Base-by-base conservation (phyloP, 2,329 filamentous ascomycete species). In the Hypoxylon sp. region DNA sequence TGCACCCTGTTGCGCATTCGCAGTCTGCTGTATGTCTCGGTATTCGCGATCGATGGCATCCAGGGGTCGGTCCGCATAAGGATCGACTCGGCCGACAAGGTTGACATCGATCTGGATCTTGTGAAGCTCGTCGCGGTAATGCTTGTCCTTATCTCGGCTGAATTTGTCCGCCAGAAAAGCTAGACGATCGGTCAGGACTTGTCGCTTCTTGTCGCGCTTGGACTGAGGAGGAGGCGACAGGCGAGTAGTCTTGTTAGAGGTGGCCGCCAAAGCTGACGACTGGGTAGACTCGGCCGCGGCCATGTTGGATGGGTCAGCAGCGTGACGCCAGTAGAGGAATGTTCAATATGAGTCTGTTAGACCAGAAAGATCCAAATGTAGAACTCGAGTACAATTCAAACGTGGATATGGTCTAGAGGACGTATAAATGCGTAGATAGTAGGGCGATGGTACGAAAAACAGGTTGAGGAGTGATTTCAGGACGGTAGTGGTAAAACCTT, bases 81-180 rank as follows among this genome's bases (percentile, higher is more conserved):
- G 91, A 74, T 97, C 91, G 54, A 96, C 92, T 71, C 92, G 78
- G 18, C 78, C 78, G 8, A 75, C 67, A 9, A 85, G 77, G 58
- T 78, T 67, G 18, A 82, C 74, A 59, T 85, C 83, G 4, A 72
- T 75, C 61, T 75, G 67, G 12, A 72, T 67, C 44, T 69, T 70
- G 4, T 70, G 69, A 9, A 71, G 69, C 24, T 71, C 69, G 33
- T 71, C 69, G 44, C 69, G 65, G 53, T 70, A 70, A 20, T 70
- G 60, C 40, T 66, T 67, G 28, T 71, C 69, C 38, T 69, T 68
- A 40, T 71, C 69, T 46, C 69, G 67, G 42, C 65, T 65, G 52
- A 62, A 71, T 49, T 70, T 65, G 33, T 68, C 69, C 12, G 61
- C 62, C 26, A 71, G 45, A 22, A 57, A 11, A 18, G 65, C 58